These are phyloP conservation scores for Teratosphaeria nubilosa DNA, from an alignment of 2,329 filamentous ascomycete species.

Conservation along the genomic window DNA sequence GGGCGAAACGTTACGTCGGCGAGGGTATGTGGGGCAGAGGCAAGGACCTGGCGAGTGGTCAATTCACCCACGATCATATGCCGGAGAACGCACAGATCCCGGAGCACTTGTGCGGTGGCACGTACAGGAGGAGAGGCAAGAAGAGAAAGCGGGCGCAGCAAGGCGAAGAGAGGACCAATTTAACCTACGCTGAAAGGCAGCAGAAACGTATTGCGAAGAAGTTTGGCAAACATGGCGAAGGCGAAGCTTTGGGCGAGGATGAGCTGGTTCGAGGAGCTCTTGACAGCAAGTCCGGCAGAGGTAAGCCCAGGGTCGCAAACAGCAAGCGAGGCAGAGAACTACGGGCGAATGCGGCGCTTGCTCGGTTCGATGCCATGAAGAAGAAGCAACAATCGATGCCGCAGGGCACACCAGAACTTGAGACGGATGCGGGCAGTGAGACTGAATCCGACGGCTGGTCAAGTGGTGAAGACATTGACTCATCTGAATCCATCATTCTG, in stretches of 20 bases:
- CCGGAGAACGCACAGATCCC: constrained; percentile 36
- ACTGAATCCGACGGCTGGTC: constrained; percentile 26
- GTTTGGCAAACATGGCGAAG: constrained; percentile 74
- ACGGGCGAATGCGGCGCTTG: constrained; percentile 65
- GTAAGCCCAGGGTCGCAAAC: constrained; percentile 62
- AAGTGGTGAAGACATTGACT: constrained; percentile 16
- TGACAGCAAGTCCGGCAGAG: constrained; percentile 49
- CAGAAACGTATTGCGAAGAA: constrained; percentile 63
- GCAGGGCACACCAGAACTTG: constrained; percentile 17
- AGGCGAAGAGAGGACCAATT: constrained; percentile 34
- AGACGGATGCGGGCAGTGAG: constrained; percentile 39
- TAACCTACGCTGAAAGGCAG: constrained; percentile 63
- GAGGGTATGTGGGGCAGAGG: constrained; percentile 79
- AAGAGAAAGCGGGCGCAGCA: constrained; percentile 40
- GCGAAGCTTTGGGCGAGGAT: constrained; percentile 59
- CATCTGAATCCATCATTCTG: constrained; percentile 30
- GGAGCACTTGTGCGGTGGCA: constrained; percentile 70
- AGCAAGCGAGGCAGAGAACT: constrained; percentile 67
- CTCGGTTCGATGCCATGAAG: constrained; percentile 52
- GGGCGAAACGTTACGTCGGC: constrained; percentile 61
- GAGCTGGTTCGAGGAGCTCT: constrained; percentile 54
- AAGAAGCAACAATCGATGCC: constrained; percentile 28
- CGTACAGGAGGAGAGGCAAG: constrained; percentile 50
- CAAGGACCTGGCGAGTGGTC: constrained; percentile 49
- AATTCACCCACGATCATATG: constrained; percentile 52